Percentiles rank a stretch among this genome's conserved stretches.
Conservation (phyloP, 2,329 filamentous ascomycete species). For the Claviceps sp. region DNA sequence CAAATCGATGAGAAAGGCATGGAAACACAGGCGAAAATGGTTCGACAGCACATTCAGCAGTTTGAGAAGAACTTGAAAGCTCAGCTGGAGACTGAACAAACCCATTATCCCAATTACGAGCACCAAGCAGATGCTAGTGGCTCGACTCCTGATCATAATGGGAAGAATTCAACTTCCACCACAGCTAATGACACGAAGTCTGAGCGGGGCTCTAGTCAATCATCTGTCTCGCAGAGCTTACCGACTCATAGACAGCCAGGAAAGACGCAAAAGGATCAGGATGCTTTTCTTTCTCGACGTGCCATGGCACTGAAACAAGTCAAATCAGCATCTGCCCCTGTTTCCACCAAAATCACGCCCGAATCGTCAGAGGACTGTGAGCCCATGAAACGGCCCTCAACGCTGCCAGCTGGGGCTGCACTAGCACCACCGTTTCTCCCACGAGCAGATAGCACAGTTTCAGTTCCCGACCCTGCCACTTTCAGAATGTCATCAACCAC, state of each 20-base stretch:
- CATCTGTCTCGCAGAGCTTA: slow-evolving; percentile 8
- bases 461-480: slow-evolving; percentile 6
- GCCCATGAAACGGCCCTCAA: slow-evolving; percentile 20
- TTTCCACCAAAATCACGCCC: slow-evolving; percentile 9
- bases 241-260: slow-evolving; percentile 4
- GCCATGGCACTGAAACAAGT: slow-evolving; percentile 15
- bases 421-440: slow-evolving; percentile 37
- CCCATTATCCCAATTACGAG: slow-evolving; percentile 25
- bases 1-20: slow-evolving; percentile 46
- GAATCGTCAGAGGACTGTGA: slow-evolving; percentile 11
- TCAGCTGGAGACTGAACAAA: slow-evolving; percentile 33
- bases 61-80: slow-evolving; percentile 34
- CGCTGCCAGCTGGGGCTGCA: slow-evolving; percentile 32
- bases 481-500: slow-evolving; percentile 1
- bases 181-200: slow-evolving; percentile 8
- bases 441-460: slow-evolving; percentile 14
- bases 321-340: slow-evolving; percentile 14
- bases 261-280: slow-evolving; percentile 6
- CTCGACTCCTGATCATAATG: slow-evolving; percentile 9
- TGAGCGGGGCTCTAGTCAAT: slow-evolving; percentile 6
- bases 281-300: slow-evolving; percentile 9
- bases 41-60: slow-evolving; percentile 32
- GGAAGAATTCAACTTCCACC: slow-evolving; percentile 6
- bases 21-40: slow-evolving; percentile 26
- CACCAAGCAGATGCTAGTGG: slow-evolving; percentile 11